These are phyloP conservation scores for Lactifluus echinatus DNA, from an alignment of 768 basidiomycete species.

Conservation along the genomic window DNA sequence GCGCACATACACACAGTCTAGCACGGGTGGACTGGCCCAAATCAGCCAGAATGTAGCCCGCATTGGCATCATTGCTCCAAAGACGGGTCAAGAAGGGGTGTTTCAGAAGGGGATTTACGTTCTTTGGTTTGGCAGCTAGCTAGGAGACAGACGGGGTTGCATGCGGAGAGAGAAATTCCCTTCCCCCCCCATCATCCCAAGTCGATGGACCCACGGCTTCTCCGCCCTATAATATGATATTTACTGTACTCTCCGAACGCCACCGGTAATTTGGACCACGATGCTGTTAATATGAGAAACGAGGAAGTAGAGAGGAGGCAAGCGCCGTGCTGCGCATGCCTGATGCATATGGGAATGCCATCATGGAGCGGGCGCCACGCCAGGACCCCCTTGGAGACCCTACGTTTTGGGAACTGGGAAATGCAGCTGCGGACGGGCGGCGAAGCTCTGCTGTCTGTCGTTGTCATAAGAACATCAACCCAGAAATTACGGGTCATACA, in stretches of 20 bases:
- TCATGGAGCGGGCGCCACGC: neutral
- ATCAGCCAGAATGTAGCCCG: neutral
- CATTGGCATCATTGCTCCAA: neutral
- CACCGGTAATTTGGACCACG: neutral
- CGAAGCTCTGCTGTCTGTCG: neutral
- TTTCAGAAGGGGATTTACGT: neutral
- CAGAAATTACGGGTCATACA: neutral
- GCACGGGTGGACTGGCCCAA: neutral
- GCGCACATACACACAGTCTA: neutral
- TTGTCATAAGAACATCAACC: slow-evolving; percentile 1
- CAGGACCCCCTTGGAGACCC: neutral
- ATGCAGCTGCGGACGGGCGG: neutral
- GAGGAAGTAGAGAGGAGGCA: neutral
- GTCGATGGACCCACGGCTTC: too few species aligned
- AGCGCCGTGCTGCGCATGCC: too few species aligned
- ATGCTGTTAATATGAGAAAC: neutral
- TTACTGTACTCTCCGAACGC: neutral
- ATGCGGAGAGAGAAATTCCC: too few species aligned
- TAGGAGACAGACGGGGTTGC: too few species aligned
- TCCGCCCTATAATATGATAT: neutral
- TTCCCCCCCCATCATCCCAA: too few species aligned
- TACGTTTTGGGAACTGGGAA: too few species aligned
- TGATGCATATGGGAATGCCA: neutral
- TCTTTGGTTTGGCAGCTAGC: neutral
- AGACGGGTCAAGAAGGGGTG: neutral